Evolutionary conservation across 441 rosid genomes (phyloP).

Genomic region (Populus hybrid): DNA sequence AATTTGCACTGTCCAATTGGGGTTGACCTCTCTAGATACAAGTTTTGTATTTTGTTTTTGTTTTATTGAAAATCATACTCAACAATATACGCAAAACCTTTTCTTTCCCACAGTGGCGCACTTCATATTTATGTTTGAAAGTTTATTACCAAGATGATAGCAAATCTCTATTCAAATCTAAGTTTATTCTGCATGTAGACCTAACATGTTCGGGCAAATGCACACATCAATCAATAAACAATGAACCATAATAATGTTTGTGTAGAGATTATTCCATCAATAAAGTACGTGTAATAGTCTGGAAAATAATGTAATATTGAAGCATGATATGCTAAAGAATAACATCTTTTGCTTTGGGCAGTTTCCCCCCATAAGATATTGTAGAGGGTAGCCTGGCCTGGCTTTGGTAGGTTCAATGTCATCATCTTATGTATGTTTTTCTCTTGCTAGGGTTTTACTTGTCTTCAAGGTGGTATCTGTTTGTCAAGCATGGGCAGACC

Average conservation of each 20-base stretch:
- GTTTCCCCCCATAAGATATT: not conserved
- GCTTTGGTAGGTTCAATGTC: not conserved
- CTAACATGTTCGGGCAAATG: not conserved
- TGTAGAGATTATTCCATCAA: not conserved
- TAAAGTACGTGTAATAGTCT: not conserved
- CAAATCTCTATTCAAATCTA: too few species aligned
- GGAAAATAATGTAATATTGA: not conserved
- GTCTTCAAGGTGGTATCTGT: constrained; percentile 90
- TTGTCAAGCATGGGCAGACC: constrained; percentile 99
- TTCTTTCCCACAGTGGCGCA: too few species aligned
- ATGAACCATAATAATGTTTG: not conserved
- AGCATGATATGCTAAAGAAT: not conserved
- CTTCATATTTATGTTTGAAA: too few species aligned
- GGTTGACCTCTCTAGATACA: not conserved
- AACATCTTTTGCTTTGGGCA: not conserved
- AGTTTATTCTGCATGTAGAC: not conserved
- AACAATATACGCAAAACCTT: too few species aligned
- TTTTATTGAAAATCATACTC: too few species aligned
- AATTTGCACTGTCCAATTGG: not conserved
- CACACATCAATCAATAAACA: too few species aligned
- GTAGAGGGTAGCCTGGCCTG: not conserved
- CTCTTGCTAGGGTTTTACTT: constrained; percentile 71
- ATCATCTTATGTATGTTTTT: not conserved
- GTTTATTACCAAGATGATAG: too few species aligned
- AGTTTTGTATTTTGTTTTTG: too few species aligned